phyloP scores from a whole-genome alignment of 2,329 filamentous ascomycete species.

The Metarhizium humberi region DNA sequence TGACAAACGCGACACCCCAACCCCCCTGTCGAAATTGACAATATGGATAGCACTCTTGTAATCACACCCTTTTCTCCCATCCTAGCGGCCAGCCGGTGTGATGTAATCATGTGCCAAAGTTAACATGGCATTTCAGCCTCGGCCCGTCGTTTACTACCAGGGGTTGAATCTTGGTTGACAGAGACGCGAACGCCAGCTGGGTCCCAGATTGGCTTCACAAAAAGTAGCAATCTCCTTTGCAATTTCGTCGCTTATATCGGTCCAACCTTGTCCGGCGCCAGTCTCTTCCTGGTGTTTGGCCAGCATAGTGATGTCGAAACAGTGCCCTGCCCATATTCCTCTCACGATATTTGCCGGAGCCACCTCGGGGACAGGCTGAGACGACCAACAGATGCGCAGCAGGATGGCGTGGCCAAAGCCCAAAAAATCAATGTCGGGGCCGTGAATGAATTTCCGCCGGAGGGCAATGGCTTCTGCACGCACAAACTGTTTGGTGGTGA shows the following conservation, averaged over 20 bases:
- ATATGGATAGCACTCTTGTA: too few relatives aligned
- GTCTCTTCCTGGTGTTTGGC: background rate
- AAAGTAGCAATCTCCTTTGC: background rate
- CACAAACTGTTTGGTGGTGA: constrained; percentile 7
- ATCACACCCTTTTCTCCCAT: too few relatives aligned
- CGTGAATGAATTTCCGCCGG: constrained; percentile 4
- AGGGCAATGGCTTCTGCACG: constrained; percentile 8
- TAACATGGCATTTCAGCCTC: too few relatives aligned
- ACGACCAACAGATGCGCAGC: constrained; percentile 7
- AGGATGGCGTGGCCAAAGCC: constrained; percentile 7
- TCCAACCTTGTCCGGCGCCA: background rate
- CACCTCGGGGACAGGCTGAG: background rate
- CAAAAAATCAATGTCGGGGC: constrained; percentile 1
- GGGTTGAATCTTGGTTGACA: background rate
- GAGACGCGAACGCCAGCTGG: background rate
- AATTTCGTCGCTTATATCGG: constrained; percentile 5
- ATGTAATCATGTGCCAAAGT: too few relatives aligned
- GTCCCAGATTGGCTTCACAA: background rate
- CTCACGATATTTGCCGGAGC: background rate
- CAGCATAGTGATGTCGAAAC: constrained; percentile 6
- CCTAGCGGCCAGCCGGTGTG: too few relatives aligned
- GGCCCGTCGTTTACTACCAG: too few relatives aligned
- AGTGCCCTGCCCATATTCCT: constrained; percentile 8
- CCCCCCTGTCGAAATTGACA: too few relatives aligned
- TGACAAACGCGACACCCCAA: too few relatives aligned